Percentiles rank a stretch among this genome's conserved stretches.
Evolutionary conservation across 768 basidiomycete genomes (phyloP).

Genomic region (Phanerochaete sordida): DNA sequence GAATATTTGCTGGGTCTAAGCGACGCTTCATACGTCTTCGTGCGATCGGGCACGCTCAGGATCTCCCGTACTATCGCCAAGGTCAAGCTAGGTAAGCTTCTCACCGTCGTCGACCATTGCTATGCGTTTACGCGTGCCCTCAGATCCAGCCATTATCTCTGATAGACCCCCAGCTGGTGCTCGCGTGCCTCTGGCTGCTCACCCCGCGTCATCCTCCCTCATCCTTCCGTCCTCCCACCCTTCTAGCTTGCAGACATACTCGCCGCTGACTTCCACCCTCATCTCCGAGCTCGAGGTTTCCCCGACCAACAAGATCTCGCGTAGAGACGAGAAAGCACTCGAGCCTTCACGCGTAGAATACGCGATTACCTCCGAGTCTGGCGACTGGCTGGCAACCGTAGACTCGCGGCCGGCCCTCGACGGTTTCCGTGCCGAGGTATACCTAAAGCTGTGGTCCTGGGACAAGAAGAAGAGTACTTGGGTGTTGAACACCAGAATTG

Average conservation of each 20-base stretch:
- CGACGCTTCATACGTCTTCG: conserved; percentile 78
- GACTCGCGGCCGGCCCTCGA: conserved; percentile 72
- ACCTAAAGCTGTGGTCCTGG: conserved; percentile 93
- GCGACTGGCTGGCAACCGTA: conserved; percentile 89
- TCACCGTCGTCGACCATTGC: conserved; percentile 4
- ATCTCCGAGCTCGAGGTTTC: conserved; percentile 88
- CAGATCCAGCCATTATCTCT: conserved; percentile 35
- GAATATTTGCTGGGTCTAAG: conserved; percentile 82
- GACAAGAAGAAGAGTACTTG: conserved; percentile 56
- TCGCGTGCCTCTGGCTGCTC: conserved; percentile 69
- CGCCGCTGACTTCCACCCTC: conserved; percentile 64
- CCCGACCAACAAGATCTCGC: conserved; percentile 87
- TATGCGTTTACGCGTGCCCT: conserved; percentile 1
- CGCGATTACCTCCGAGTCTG: conserved; percentile 60
- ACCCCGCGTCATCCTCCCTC: conserved; percentile 68
- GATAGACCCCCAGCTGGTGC: conserved; percentile 37
- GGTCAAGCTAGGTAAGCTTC: conserved; percentile 66
- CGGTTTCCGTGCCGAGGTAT: conserved; percentile 61
- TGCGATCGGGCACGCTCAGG: conserved; percentile 69
- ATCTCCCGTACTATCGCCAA: conserved; percentile 70
- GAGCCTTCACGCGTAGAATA: conserved; percentile 75
- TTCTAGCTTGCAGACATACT: conserved; percentile 91
- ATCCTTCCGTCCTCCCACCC: conserved; percentile 93
- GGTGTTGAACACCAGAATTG: conserved; percentile 85
- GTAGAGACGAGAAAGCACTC: conserved; percentile 71